Conservation (phyloP, 768 basidiomycete genomes). For the Boletellus ananas region DNA sequence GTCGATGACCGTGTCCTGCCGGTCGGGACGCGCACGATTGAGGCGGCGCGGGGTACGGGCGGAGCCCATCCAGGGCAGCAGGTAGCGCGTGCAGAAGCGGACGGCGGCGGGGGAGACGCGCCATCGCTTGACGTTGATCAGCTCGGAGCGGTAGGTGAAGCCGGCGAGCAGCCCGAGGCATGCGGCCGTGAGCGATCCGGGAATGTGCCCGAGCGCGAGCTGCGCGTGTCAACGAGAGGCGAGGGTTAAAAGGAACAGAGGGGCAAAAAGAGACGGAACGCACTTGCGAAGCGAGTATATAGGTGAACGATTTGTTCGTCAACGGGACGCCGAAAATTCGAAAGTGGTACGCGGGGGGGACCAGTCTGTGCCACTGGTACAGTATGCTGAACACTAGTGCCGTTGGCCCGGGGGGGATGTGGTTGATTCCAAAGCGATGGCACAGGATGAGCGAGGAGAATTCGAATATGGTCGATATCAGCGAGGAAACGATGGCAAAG, state of each 20-base stretch:
- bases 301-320: constrained; percentile 73
- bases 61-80: constrained; percentile 67
- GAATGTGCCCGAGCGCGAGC: constrained; percentile 67
- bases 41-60: constrained; percentile 59
- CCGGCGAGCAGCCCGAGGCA: constrained; percentile 66
- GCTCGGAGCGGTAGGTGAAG: constrained; percentile 78
- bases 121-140: constrained; percentile 75
- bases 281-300: constrained; percentile 72
- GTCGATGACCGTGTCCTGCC: constrained; percentile 15
- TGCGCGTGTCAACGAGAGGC: constrained; percentile 27
- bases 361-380: constrained; percentile 77
- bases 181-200: constrained; percentile 60
- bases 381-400: constrained; percentile 73
- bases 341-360: constrained; percentile 74
- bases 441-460: constrained; percentile 63
- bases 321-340: constrained; percentile 69
- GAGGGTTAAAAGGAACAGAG: not conserved
- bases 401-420: constrained; percentile 74
- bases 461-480: constrained; percentile 66
- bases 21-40: constrained; percentile 72
- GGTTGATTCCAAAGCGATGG: constrained; percentile 64
- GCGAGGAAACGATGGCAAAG: constrained; percentile 63
- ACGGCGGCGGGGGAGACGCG: constrained; percentile 63
- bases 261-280: constrained; percentile 11
- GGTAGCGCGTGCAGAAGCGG: constrained; percentile 49